Evolutionary conservation across 257 asterid species (phyloP).

Genomic region (Henckelia pumila): DNA sequence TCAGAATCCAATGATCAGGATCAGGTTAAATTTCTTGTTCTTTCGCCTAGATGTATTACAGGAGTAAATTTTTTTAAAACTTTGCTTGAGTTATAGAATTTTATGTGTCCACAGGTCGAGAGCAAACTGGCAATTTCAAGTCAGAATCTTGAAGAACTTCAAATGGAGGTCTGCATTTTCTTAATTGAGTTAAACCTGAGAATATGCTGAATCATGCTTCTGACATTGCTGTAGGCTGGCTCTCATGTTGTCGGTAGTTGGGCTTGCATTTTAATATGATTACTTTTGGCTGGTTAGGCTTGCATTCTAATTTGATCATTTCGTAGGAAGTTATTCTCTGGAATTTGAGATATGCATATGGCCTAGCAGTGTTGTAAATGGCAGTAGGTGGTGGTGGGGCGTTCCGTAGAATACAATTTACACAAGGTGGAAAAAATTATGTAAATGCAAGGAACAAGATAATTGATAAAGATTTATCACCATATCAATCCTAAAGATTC

Average conservation of each 20-base stretch:
- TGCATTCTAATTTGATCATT: not conserved
- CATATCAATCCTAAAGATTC: too few species aligned
- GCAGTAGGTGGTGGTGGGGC: too few species aligned
- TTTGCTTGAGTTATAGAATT: slow-evolving; percentile 17
- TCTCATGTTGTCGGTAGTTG: not conserved
- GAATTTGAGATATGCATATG: not conserved
- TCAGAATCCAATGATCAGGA: slow-evolving; percentile 49
- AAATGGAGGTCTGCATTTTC: slow-evolving; percentile 47
- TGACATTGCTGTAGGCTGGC: slow-evolving; percentile 1
- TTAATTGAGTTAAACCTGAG: slow-evolving; percentile 10
- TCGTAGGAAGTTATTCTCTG: not conserved
- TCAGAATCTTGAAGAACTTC: slow-evolving; percentile 70
- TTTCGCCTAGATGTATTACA: slow-evolving; percentile 7
- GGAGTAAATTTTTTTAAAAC: not conserved
- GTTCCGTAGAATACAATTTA: too few species aligned
- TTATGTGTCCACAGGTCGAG: slow-evolving; percentile 41
- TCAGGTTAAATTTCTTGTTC: slow-evolving; percentile 45
- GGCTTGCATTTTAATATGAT: not conserved
- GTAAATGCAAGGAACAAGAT: too few species aligned
- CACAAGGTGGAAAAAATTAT: too few species aligned
- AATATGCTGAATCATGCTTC: slow-evolving; percentile 19
- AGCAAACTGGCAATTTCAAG: slow-evolving; percentile 44
- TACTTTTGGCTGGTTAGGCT: not conserved
- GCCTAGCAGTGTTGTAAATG: too few species aligned
- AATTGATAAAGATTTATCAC: too few species aligned